Evolutionary conservation across 208 protist species (phyloP), one percentile per base, ranked within the genome.

Genomic region (Leishmania amazonensis): DNA sequence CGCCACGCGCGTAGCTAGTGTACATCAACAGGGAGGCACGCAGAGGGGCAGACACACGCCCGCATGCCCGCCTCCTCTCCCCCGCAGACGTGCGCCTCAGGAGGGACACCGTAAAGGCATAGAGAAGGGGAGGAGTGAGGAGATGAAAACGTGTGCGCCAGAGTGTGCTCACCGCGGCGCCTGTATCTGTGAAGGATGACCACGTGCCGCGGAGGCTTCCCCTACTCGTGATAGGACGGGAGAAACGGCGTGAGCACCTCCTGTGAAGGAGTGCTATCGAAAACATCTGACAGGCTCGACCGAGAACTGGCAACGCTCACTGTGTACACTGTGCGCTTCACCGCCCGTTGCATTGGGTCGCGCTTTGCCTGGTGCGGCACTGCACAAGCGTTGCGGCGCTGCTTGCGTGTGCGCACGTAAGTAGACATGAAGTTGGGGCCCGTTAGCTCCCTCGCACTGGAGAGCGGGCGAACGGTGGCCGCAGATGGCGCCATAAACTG

Each of bases 311-410:
- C 2, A n/a, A 2, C 5, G 81, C 58, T 54, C 68, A 72, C 62
- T 28, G 78, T 64, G 75, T 86, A 86, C 17, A 86, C 78, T 21
- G 70, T 86, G 40, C 83, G 78, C 83, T 86, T 86, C 75, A 86
- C 83, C 7, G 83, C 83, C 28, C 49, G 83, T 35, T 73, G 78
- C n/a, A 45, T 54, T 0, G 83, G 67, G 11, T 86, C 83, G 6
- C 83, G 78, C 75, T 86, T 86, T 3, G 83, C 83, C 19, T 9
- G 31, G 21, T 58, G 74, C 67, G 38, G 76, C 64, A 19, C 74
- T 51, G 42, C 9, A 0, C 65, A 73, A n/a, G 57, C 45, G 24
- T 49, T n/a, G 3, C 57, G 74, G 6, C 73, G 78, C 45, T 45
- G 54, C 38, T 28, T 57, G 19, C 75, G 73, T 4, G 51, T 31